These are phyloP conservation scores for Suillus discolor DNA, from an alignment of 768 basidiomycete genomes.

Conservation along the genomic window DNA sequence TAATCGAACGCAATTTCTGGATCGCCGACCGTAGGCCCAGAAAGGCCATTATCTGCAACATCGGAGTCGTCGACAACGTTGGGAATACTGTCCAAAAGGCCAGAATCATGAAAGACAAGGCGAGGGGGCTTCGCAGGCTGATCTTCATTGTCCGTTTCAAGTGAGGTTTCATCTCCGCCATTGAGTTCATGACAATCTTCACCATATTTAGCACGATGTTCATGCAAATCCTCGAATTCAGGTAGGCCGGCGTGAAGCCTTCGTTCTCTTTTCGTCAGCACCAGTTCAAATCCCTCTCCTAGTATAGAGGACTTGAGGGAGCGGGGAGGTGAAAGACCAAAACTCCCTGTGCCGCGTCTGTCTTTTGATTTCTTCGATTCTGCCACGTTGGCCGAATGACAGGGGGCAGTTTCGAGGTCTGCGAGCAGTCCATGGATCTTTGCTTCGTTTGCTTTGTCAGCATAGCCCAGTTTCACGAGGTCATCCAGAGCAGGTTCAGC, in stretches of 20 bases:
- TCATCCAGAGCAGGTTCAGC: constrained; percentile 16
- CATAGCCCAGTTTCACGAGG: constrained; percentile 13
- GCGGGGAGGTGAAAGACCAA: constrained; percentile 29
- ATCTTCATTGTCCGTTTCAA: background rate
- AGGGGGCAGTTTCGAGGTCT: background rate
- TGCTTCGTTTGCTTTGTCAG: constrained; percentile 1
- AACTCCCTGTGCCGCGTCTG: constrained; percentile 23
- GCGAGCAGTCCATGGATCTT: constrained; percentile 1
- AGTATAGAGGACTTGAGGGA: background rate
- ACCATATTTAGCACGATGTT: background rate
- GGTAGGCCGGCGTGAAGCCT: constrained; percentile 14
- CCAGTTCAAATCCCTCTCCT: constrained; percentile 16
- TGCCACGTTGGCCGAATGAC: background rate
- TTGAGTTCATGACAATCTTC: background rate
- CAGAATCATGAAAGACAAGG: background rate
- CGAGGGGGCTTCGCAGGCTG: background rate
- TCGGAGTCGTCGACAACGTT: background rate
- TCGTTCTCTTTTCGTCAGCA: constrained; percentile 31
- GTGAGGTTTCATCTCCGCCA: background rate
- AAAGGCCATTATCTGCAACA: background rate
- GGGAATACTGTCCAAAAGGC: no score
- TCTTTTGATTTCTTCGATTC: constrained; percentile 3
- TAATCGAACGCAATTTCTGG: constrained; percentile 20
- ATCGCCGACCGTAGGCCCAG: constrained; percentile 15
- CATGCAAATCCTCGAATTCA: constrained; percentile 6